Evolutionary conservation across 768 basidiomycete genomes (phyloP).

Genomic region (Collybia mongolica): DNA sequence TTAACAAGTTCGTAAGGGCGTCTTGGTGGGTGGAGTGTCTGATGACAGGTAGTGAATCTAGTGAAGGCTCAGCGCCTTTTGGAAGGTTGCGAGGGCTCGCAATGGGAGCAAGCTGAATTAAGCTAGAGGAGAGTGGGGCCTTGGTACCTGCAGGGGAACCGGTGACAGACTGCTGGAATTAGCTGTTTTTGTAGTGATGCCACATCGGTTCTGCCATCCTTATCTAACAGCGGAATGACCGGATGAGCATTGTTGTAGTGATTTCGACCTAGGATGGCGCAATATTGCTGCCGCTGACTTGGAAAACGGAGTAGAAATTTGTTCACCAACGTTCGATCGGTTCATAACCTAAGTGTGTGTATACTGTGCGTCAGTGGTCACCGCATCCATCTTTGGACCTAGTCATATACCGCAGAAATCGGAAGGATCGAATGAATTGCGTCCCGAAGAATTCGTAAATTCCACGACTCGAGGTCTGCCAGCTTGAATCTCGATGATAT

Average conservation of each 20-base stretch:
- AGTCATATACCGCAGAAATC: too few relatives aligned
- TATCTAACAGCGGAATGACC: neutral
- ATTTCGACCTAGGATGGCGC: conserved; percentile 25
- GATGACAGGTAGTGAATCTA: too few relatives aligned
- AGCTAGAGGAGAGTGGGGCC: neutral
- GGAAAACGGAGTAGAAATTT: neutral
- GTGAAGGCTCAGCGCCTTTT: neutral
- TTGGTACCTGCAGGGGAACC: neutral
- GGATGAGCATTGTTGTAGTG: conserved; percentile 25
- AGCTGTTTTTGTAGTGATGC: neutral
- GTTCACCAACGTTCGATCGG: neutral
- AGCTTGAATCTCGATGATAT: too few relatives aligned
- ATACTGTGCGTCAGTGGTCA: too few relatives aligned
- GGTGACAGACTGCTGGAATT: neutral
- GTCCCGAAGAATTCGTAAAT: too few relatives aligned
- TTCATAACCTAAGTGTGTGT: too few relatives aligned
- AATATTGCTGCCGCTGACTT: conserved; percentile 17
- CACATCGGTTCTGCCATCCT: neutral
- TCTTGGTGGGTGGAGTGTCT: too few relatives aligned
- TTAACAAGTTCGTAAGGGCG: too few relatives aligned
- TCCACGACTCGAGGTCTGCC: too few relatives aligned
- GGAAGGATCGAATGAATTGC: too few relatives aligned
- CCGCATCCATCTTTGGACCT: too few relatives aligned
- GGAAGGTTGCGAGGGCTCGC: neutral
- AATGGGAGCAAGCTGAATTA: neutral